These are phyloP conservation scores for Saturnispora halmiae DNA, from an alignment of 805 yeast species.

Conservation along the genomic window DNA sequence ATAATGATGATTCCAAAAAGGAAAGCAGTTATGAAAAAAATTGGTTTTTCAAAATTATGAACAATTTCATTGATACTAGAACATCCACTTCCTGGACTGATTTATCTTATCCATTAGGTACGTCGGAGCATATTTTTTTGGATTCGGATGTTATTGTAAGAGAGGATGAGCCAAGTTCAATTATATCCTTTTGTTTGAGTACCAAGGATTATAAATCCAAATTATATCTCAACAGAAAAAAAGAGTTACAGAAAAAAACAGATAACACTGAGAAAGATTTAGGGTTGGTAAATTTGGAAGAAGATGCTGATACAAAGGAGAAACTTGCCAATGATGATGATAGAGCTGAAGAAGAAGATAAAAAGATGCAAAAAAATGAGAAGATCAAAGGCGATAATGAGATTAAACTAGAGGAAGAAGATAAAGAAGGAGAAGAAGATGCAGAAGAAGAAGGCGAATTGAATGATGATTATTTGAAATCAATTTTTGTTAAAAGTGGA, in stretches of 20 bases:
- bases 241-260: too few relatives aligned
- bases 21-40: conserved; percentile 46
- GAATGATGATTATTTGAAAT: conserved; percentile 37
- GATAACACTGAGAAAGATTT: too few relatives aligned
- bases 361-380: too few relatives aligned
- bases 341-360: too few relatives aligned
- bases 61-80: conserved; percentile 96
- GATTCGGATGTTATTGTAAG: conserved; percentile 90
- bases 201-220: conserved; percentile 62
- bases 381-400: too few relatives aligned
- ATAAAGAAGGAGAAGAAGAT: not conserved
- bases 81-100: conserved; percentile 95
- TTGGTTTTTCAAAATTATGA: conserved; percentile 70
- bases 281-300: too few relatives aligned
- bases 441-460: not conserved
- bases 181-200: conserved; percentile 86
- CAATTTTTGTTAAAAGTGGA: conserved; percentile 69
- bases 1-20: conserved; percentile 7
- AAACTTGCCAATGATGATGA: too few relatives aligned
- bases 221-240: conserved; percentile 7
- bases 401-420: too few relatives aligned
- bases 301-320: too few relatives aligned
- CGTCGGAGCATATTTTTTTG: conserved; percentile 84
- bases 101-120: conserved; percentile 66
- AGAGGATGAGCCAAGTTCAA: conserved; percentile 93